A percentile compares a stretch with the other conserved stretches of the same genome.
Conservation (phyloP, 345 rosid species). For the Euclidium syriacum region DNA sequence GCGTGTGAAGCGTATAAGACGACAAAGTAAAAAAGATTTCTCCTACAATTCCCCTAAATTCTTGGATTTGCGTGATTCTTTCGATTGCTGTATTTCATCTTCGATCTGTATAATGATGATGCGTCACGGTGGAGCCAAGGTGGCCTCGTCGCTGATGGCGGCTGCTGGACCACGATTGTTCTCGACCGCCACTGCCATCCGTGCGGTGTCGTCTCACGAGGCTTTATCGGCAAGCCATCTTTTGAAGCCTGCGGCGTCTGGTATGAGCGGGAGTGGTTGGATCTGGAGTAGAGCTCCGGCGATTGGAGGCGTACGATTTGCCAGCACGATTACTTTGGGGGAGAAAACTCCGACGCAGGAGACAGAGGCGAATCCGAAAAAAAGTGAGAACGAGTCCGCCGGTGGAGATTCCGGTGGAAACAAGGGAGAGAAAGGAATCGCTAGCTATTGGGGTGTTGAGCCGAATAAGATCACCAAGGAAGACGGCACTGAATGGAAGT, state of each 20-base stretch:
- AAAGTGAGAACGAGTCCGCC: not conserved
- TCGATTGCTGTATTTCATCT: not conserved
- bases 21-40: not conserved
- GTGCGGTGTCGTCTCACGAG: conserved; percentile 19
- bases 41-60: conserved; percentile 21
- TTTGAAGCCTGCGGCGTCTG: not conserved
- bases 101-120: conserved; percentile 9
- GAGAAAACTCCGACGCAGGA: conserved; percentile 1
- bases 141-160: conserved; percentile 17
- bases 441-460: conserved; percentile 56
- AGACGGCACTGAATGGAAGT: conserved; percentile 58
- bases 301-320: conserved; percentile 18
- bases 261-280: not conserved
- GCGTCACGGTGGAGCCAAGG: conserved; percentile 28
- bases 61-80: conserved; percentile 6
- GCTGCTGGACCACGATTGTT: conserved; percentile 17
- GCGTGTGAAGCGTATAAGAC: conserved; percentile 5
- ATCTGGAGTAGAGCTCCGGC: conserved; percentile 16
- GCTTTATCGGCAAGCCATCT: not conserved
- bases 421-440: conserved; percentile 29
- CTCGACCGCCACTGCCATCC: conserved; percentile 4
- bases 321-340: conserved; percentile 23
- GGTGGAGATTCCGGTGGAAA: conserved; percentile 18
- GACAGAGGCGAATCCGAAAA: not conserved
- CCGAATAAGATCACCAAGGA: conserved; percentile 40